These are phyloP conservation scores for Fennellomyces sp. DNA, from an alignment of 371 early-diverging fungal genomes.

Conservation along the genomic window DNA sequence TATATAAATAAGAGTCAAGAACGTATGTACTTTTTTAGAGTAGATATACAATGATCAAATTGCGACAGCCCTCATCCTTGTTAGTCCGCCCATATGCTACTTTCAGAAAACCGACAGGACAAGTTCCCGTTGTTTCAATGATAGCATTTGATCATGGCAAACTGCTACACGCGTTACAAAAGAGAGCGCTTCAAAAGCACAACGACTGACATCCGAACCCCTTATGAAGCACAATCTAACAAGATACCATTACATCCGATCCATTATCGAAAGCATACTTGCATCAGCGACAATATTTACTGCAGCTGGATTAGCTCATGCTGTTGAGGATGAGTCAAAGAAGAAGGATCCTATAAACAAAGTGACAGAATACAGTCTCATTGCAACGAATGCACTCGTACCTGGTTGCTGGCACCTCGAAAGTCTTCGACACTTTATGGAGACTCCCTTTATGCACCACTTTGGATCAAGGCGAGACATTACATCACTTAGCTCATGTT, in stretches of 20 bases:
- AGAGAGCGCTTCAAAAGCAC: too few species aligned
- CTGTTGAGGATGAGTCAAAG: not conserved
- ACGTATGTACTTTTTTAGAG: too few species aligned
- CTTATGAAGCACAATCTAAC: too few species aligned
- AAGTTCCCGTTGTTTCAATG: too few species aligned
- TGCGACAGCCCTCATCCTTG: too few species aligned
- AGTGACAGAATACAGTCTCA: not conserved
- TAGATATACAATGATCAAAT: too few species aligned
- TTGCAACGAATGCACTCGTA: not conserved
- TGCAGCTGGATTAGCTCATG: not conserved
- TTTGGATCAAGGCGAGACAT: not conserved
- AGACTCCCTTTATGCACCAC: not conserved
- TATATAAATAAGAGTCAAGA: too few species aligned
- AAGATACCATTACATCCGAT: not conserved
- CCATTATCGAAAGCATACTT: not conserved
- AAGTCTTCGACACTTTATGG: not conserved
- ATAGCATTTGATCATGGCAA: too few species aligned
- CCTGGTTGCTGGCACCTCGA: not conserved
- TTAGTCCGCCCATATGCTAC: too few species aligned
- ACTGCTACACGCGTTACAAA: too few species aligned
- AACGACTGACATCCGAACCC: too few species aligned
- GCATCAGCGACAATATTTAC: not conserved
- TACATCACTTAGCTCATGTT: not conserved
- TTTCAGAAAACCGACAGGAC: too few species aligned
- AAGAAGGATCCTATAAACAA: not conserved